Base-by-base conservation (phyloP, 2,329 filamentous ascomycete species). In the Ceratocystiopsis minuta region DNA sequence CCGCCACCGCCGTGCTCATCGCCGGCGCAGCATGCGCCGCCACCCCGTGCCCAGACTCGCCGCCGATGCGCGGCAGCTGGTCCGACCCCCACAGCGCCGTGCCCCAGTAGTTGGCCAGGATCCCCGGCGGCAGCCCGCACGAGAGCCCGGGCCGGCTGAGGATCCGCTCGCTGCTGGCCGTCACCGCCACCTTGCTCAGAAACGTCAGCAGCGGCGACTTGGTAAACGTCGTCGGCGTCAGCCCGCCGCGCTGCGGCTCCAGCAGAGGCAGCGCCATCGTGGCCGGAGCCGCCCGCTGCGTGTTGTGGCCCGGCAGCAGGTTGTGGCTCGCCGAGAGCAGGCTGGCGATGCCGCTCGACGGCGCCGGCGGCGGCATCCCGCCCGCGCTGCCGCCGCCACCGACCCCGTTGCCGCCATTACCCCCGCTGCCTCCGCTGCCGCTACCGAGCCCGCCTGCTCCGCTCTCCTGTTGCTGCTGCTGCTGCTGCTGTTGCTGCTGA, bases 71-170 rank as follows among this genome's bases (percentile, higher is more conserved):
- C 17, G 40, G 12, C 14, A 51, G 48, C 9, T 48, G 51, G 6
- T 52, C 52, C 1, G 55, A 52, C 36, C 55, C 60, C 83, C 86
- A 94, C 38, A 86, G 78, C 43, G 76, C 80, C 53, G 78, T 92
- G 39, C 88, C 88, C 88, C 88, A 96, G 43, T 92, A 72, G 55
- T 96, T 96, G 31, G 87, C 87, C 65, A 94, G 74, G 46, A 95
- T 76, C 14, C 84, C 85, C 39, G 81, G 82, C 1, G 87, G 84
- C 60, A 94, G 75, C 17, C 72, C 72, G 36, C 80, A 74, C n/a
- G 69, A 69, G 38, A 66, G 72, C n/a, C 76, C 75, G 16, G 75
- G 59, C 3, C 70, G 39, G 15, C 36, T 70, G 43, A 85, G 66
- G 2, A 75, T 75, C 46, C 79, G 72, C 53, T 94, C 86, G 40